These are phyloP conservation scores for Platanus orientalis DNA, from an alignment of 164 flowering plant genomes.

Conservation along the genomic window DNA sequence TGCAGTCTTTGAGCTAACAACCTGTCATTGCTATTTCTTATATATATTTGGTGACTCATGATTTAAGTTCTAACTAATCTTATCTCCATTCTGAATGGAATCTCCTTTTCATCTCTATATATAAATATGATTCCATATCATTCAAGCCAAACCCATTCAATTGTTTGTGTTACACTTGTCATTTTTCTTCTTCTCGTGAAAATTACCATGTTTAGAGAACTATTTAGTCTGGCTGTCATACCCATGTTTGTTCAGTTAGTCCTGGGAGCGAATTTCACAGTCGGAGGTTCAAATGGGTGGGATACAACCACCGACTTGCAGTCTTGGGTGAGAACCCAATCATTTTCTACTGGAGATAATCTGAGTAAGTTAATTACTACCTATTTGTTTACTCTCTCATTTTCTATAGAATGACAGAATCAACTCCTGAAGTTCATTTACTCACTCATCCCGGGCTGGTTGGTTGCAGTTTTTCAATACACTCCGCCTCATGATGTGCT, in stretches of 20 bases:
- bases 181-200: neutral
- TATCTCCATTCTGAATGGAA: neutral
- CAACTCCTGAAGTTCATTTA: neutral
- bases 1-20: neutral
- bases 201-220: conserved; percentile 19
- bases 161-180: neutral
- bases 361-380: conserved; percentile 34
- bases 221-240: conserved; percentile 24
- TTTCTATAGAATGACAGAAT: too few relatives aligned
- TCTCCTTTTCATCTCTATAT: neutral
- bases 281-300: conserved; percentile 61
- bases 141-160: neutral
- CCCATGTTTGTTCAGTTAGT: conserved; percentile 36
- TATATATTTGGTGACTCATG: neutral
- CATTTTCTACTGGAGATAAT: conserved; percentile 46
- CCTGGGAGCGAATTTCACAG: conserved; percentile 34
- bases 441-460: neutral
- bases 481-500: conserved; percentile 36
- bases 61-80: neutral
- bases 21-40: neutral
- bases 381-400: neutral
- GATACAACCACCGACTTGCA: conserved; percentile 34
- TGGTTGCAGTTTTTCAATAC: conserved; percentile 51
- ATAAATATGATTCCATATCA: neutral
- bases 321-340: conserved; percentile 42